Evolutionary conservation across 352 stramenopile species (phyloP), one percentile per base, ranked within the genome.

Genomic region (Phytophthora parvispora): DNA sequence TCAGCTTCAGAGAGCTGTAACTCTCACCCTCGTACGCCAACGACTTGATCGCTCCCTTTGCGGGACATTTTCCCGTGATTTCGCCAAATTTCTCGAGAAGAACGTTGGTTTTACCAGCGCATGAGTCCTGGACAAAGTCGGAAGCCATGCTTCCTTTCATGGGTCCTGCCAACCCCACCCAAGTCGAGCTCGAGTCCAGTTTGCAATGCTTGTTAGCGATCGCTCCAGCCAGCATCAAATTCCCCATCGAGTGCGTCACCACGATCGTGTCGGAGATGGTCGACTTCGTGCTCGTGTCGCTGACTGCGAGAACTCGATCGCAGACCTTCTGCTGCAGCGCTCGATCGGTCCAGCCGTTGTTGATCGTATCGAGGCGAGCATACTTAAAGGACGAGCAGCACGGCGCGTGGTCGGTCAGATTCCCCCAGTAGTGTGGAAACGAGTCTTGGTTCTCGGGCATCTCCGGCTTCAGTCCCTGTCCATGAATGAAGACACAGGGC

Each of bases 111-210:
- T 75, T 64, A 2, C 54, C 57, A 6, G 48, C 31, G 34, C 67
- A 75, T 0, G 61, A 57, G 9, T 60, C 47, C n/a, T 60, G 67
- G 0, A 64, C 18, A 20, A 62, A 67, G 42, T 71, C 67, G 0
- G 61, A 75, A 6, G 43, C 55, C 67, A 75, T 75, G n/a, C 67
- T 75, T 15, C 67, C 67, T 22, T 45, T 53, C 67, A 75, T 71
- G 15, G 67, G 67, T 4, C 58, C 51, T 16, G 69, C 71, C 38
- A 81, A 32, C 2, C 64, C 64, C 9, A 84, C 32, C 77, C 77
- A 84, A 32, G 62, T 63, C 3, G 77, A 64, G 8, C 66, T 78
- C 20, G 60, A 38, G 32, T 66, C 55, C 9, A 78, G 56, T 24
- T 43, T 32, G 22, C 70, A 78, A 18, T 32, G 53, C 13, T 60